Conservation (phyloP, 2,329 filamentous ascomycete genomes). For the Ophiosphaerella korrae region DNA sequence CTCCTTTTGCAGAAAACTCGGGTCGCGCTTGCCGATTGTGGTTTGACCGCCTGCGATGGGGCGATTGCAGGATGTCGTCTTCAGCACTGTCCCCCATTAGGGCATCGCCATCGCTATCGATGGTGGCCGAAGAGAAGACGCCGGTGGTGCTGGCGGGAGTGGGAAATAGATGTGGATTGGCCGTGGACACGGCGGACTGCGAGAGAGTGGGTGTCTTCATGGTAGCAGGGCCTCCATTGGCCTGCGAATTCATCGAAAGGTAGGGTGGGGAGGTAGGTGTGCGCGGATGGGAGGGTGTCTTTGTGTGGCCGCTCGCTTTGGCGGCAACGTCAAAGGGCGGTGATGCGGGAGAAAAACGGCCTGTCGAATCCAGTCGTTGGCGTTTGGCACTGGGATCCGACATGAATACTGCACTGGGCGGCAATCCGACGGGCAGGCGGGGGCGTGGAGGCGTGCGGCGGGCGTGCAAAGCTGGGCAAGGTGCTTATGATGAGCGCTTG, state of each 20-base stretch:
- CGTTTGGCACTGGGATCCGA: constrained; percentile 46
- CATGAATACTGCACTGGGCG: constrained; percentile 32
- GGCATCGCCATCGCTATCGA: constrained; percentile 51
- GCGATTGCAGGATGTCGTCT: constrained; percentile 34
- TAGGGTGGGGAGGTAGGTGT: constrained; percentile 56
- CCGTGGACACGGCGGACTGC: constrained; percentile 39
- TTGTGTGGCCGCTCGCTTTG: constrained; percentile 46
- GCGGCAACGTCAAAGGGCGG: constrained; percentile 49
- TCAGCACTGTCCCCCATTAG: constrained; percentile 47
- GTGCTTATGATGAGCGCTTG: constrained; percentile 34
- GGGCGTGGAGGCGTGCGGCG: constrained; percentile 18
- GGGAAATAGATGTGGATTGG: constrained; percentile 39
- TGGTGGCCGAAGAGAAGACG: constrained; percentile 34
- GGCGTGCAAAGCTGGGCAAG: constrained; percentile 21
- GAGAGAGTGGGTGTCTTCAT: constrained; percentile 34
- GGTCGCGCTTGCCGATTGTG: constrained; percentile 52
- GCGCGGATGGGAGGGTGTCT: constrained; percentile 51
- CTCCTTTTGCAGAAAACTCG: constrained; percentile 31
- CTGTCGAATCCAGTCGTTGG: constrained; percentile 46
- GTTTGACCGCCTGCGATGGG: constrained; percentile 50
- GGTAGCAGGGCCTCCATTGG: constrained; percentile 41
- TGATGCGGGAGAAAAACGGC: constrained; percentile 53
- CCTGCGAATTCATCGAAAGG: constrained; percentile 53
- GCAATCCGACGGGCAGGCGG: constrained; percentile 4
- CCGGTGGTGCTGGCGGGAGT: constrained; percentile 48